phyloP scores from a whole-genome alignment of 2,329 filamentous ascomycete genomes.

The Stagonosporopsis vannaccii region DNA sequence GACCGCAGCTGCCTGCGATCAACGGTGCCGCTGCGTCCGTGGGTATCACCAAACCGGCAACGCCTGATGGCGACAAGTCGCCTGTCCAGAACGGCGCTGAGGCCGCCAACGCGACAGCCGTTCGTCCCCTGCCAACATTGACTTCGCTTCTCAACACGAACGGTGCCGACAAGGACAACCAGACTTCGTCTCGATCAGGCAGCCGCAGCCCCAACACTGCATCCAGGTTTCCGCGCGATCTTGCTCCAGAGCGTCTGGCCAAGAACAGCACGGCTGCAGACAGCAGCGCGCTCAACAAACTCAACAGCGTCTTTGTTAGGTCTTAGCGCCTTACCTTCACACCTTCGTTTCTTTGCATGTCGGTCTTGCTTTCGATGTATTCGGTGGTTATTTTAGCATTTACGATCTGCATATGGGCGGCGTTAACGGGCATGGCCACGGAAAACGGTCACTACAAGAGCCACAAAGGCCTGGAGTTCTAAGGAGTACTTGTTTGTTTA shows the following conservation, averaged over 20 bases:
- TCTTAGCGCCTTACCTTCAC: slow-evolving; percentile 24
- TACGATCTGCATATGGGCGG: slow-evolving; percentile 39
- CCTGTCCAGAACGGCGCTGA: slow-evolving; percentile 51
- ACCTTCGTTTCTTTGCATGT: slow-evolving; percentile 7
- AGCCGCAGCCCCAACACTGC: slow-evolving; percentile 52
- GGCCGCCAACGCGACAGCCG: slow-evolving; percentile 32
- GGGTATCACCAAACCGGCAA: slow-evolving; percentile 39
- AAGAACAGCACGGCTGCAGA: slow-evolving; percentile 44
- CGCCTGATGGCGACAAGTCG: slow-evolving; percentile 50
- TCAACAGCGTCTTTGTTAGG: slow-evolving; percentile 45
- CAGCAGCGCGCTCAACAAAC: slow-evolving; percentile 42
- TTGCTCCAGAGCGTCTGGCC: slow-evolving; percentile 41
- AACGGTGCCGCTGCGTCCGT: slow-evolving; percentile 34
- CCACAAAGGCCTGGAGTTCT: slow-evolving; percentile 16
- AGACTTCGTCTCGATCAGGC: slow-evolving; percentile 49
- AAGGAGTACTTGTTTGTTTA: not conserved
- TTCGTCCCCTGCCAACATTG: slow-evolving; percentile 57
- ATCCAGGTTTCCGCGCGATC: slow-evolving; percentile 39
- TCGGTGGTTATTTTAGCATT: slow-evolving; percentile 26
- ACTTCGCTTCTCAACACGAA: slow-evolving; percentile 45
- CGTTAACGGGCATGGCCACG: slow-evolving; percentile 26
- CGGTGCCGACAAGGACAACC: slow-evolving; percentile 38
- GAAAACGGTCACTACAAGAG: slow-evolving; percentile 10
- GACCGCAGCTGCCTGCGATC: slow-evolving; percentile 47
- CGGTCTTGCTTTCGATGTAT: slow-evolving; percentile 5